These are phyloP conservation scores for Colletotrichum lentis DNA, from an alignment of 2,329 filamentous ascomycete species.

Conservation along the genomic window DNA sequence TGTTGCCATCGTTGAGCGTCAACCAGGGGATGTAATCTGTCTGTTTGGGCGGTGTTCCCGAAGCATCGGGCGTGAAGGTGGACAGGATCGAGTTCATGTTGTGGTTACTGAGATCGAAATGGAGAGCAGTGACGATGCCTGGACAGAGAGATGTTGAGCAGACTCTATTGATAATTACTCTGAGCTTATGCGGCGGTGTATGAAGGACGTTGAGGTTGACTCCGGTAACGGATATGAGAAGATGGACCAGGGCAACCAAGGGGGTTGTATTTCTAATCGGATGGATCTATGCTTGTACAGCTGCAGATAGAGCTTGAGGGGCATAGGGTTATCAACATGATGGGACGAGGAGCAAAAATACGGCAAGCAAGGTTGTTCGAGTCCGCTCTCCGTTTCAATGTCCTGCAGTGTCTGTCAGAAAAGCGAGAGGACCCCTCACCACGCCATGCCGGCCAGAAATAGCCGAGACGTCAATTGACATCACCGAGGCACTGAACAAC, in stretches of 20 bases:
- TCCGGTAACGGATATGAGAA: neutral
- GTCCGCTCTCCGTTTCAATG: constrained; percentile 7
- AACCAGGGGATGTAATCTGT: constrained; percentile 60
- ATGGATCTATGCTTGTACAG: neutral
- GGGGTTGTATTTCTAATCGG: constrained; percentile 26
- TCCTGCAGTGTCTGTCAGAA: constrained; percentile 7
- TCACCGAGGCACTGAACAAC: constrained; percentile 2
- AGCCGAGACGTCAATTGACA: constrained; percentile 19
- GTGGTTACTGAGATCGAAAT: neutral
- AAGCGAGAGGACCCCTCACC: neutral
- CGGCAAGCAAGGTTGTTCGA: neutral
- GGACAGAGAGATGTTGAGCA: constrained; percentile 10
- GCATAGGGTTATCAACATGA: neutral
- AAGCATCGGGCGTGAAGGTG: constrained; percentile 51
- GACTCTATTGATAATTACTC: neutral
- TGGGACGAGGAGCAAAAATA: constrained; percentile 12
- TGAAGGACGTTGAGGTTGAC: neutral
- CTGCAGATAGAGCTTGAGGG: constrained; percentile 10
- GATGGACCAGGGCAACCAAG: neutral
- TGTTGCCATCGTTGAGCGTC: constrained; percentile 77
- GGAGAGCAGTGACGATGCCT: constrained; percentile 22
- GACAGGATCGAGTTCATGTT: constrained; percentile 56
- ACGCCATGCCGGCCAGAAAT: constrained; percentile 9
- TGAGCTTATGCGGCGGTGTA: constrained; percentile 7
- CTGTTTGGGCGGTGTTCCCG: constrained; percentile 53